Evolutionary conservation across 2,329 filamentous ascomycete species (phyloP), one percentile per base, ranked within the genome.

Genomic region (Curvularia spicifera): DNA sequence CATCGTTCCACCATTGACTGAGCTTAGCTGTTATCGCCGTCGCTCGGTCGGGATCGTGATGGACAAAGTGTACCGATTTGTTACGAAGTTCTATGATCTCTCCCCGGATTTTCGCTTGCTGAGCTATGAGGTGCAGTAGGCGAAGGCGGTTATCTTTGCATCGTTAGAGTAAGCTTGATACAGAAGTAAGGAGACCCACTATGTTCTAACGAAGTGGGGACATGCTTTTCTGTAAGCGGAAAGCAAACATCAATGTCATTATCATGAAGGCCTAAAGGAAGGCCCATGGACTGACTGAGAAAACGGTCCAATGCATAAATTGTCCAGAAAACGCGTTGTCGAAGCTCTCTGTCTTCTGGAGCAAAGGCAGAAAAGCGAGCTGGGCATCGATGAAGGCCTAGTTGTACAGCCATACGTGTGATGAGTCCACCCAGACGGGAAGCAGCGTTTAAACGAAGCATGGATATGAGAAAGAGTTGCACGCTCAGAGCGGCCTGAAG

Each of bases 201-300:
- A 40, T 59, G 33, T 3, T 62, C 64, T 12, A 51, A 15, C 8
- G 55, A 39, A 13, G 31, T 49, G 9, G 56, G 51, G 1, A 70
- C 57, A 58, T 85, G 84, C 1, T 69, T 69, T 63, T 86, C 84
- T 2, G 80, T 70, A 0, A 78, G 79, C 0, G 81, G 82, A 55
- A 83, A 83, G 60, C 85, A 87, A 1, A 87, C 84, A 62, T 87
- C 85, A 5, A 86, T 71, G 55, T 87, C 84, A 43, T 85, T 81
- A 59, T 87, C 84, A 50, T 80, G 80, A 10, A 87, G 81, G 20
- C 81, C 80, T 0, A 86, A 72, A 0, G 85, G 85, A 0, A 85
- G 74, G 0, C 85, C 84, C 1, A 87, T 78, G 0, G 83, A 83
- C 46, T 87, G 84, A 8, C 82, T 85, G 0, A 87, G 74, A 55